Percentiles rank a stretch among this genome's conserved stretches.
phyloP scores from a whole-genome alignment of 1,139 yeast genomes.

The Hansenula sp. region DNA sequence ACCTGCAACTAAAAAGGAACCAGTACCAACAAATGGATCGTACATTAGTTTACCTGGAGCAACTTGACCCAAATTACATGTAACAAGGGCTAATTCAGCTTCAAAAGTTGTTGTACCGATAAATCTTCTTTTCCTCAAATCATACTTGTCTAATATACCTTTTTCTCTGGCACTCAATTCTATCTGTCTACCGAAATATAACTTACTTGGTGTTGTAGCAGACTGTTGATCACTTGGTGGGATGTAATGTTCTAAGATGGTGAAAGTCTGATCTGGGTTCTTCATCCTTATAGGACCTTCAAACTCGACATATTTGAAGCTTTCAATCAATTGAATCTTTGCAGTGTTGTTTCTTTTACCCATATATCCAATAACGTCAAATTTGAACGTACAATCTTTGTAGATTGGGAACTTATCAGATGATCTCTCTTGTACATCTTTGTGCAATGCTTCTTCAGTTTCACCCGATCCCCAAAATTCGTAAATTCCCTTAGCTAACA shows the following conservation, averaged over 20 bases:
- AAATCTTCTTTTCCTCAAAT: slow-evolving; percentile 76
- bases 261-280: slow-evolving; percentile 67
- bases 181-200: slow-evolving; percentile 78
- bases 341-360: slow-evolving; percentile 56
- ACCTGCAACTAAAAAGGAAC: slow-evolving; percentile 88
- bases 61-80: slow-evolving; percentile 84
- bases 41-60: slow-evolving; percentile 63
- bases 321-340: slow-evolving; percentile 63
- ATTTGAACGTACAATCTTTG: slow-evolving; percentile 59
- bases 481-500: slow-evolving; percentile 72
- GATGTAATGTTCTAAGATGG: slow-evolving; percentile 71
- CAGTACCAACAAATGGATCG: slow-evolving; percentile 98
- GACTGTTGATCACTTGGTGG: slow-evolving; percentile 44
- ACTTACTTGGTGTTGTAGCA: slow-evolving; percentile 47
- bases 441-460: slow-evolving; percentile 54
- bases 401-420: slow-evolving; percentile 25
- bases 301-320: slow-evolving; percentile 66
- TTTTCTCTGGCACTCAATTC: slow-evolving; percentile 59
- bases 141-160: slow-evolving; percentile 70
- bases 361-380: slow-evolving; percentile 73
- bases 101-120: slow-evolving; percentile 98
- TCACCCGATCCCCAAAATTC: slow-evolving; percentile 81
- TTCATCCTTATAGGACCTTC: slow-evolving; percentile 79
- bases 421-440: slow-evolving; percentile 37
- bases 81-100: slow-evolving; percentile 77